Evolutionary conservation across 768 basidiomycete species (phyloP).

Genomic region (Coprinopsis marcescibilis): DNA sequence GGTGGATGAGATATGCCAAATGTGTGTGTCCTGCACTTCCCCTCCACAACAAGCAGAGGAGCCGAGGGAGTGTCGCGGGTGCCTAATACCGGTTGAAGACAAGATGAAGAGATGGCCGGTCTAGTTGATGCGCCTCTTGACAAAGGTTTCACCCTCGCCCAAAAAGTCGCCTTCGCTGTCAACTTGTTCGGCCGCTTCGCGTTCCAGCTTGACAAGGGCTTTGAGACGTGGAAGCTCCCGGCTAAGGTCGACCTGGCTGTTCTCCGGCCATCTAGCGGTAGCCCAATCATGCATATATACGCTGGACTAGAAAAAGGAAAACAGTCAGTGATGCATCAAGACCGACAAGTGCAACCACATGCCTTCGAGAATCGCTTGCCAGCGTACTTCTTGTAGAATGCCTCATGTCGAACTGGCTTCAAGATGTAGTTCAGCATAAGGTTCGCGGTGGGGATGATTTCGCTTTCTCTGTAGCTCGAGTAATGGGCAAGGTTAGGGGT

Average conservation of each 20-base stretch:
- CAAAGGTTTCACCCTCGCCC: neutral
- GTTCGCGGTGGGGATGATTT: slow-evolving; percentile 82
- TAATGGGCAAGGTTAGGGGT: slow-evolving; percentile 88
- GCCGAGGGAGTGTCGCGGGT: too few species aligned
- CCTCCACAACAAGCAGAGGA: too few species aligned
- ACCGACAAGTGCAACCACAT: neutral
- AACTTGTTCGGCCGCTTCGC: too few species aligned
- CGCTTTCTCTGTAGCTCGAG: slow-evolving; percentile 84
- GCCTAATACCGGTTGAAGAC: too few species aligned
- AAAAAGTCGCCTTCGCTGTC: too few species aligned
- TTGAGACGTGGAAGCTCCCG: slow-evolving; percentile 57
- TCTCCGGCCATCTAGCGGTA: slow-evolving; percentile 64
- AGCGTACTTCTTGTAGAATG: slow-evolving; percentile 90
- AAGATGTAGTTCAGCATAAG: slow-evolving; percentile 91
- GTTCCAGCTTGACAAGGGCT: too few species aligned
- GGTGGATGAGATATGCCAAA: too few species aligned
- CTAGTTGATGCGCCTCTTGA: neutral
- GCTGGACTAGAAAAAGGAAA: slow-evolving; percentile 53
- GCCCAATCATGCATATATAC: slow-evolving; percentile 85
- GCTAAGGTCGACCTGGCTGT: slow-evolving; percentile 49
- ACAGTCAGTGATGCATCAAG: neutral
- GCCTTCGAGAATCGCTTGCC: slow-evolving; percentile 88
- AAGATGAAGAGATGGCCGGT: too few species aligned
- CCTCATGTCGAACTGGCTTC: slow-evolving; percentile 61
- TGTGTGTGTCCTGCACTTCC: too few species aligned